phyloP scores from a whole-genome alignment of 176 grass and related monocot species.

The Carex kokanica region DNA sequence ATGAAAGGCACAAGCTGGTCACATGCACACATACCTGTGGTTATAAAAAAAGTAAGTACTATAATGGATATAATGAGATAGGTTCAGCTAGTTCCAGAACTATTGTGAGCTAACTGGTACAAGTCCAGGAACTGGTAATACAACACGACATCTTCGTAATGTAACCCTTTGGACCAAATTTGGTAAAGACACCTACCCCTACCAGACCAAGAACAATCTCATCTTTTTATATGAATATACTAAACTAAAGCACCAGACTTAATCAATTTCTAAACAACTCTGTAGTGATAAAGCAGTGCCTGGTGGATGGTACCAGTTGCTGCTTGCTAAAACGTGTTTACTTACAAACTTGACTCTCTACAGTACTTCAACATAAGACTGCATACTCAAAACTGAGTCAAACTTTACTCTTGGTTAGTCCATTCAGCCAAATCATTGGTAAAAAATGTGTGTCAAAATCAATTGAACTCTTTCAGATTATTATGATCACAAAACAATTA shows the following conservation, averaged over 20 bases:
- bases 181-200: not conserved
- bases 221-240: not conserved
- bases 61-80: not conserved
- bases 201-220: not conserved
- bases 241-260: not conserved
- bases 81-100: not conserved
- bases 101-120: not conserved
- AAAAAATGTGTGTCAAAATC: not conserved
- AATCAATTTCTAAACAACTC: not conserved
- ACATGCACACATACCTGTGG: slow-evolving; percentile 49
- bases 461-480: not conserved
- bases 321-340: not conserved
- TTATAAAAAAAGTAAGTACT: slow-evolving; percentile 4
- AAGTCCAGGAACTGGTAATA: not conserved
- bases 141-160: not conserved
- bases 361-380: not conserved
- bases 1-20: slow-evolving; percentile 45
- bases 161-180: not conserved
- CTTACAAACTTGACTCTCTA: not conserved
- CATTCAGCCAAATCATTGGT: not conserved
- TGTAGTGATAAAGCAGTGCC: not conserved
- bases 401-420: not conserved
- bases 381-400: not conserved
- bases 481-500: not conserved
- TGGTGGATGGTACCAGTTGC: not conserved